These are phyloP conservation scores for Neurospora sp. DNA, from an alignment of 495 filamentous ascomycete species.

Conservation along the genomic window DNA sequence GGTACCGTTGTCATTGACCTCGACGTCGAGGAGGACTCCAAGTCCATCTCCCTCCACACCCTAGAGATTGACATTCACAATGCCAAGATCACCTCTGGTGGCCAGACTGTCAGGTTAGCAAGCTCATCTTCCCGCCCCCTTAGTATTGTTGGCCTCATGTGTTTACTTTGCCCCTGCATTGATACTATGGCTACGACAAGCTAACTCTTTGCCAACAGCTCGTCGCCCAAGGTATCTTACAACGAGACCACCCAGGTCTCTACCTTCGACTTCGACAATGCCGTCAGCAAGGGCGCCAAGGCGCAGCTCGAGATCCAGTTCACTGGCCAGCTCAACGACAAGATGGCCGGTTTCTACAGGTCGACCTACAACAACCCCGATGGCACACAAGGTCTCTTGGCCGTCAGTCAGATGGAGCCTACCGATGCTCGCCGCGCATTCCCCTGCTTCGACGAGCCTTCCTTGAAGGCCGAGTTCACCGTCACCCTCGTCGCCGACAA, in stretches of 20 bases:
- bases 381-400: slow-evolving; percentile 53
- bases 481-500: slow-evolving; percentile 67
- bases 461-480: slow-evolving; percentile 63
- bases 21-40: slow-evolving; percentile 76
- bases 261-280: slow-evolving; percentile 52
- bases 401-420: slow-evolving; percentile 76
- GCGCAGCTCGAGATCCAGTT: slow-evolving; percentile 58
- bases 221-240: slow-evolving; percentile 46
- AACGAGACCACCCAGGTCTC: slow-evolving; percentile 55
- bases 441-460: slow-evolving; percentile 72
- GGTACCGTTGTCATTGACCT: slow-evolving; percentile 63
- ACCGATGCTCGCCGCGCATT: slow-evolving; percentile 67
- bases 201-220: slow-evolving; percentile 24
- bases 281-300: slow-evolving; percentile 47
- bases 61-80: slow-evolving; percentile 76
- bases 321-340: slow-evolving; percentile 61
- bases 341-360: slow-evolving; percentile 76
- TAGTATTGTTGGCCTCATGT: background rate
- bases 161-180: background rate
- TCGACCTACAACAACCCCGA: slow-evolving; percentile 61
- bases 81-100: slow-evolving; percentile 52
- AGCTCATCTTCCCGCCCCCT: background rate
- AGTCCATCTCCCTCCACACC: slow-evolving; percentile 78
- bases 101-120: slow-evolving; percentile 33
- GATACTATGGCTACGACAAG: background rate